A percentile compares a stretch with the other conserved stretches of the same genome.
These are phyloP conservation scores for Teratosphaeria zuluensis DNA, from an alignment of 2,329 filamentous ascomycete species.

Conservation along the genomic window DNA sequence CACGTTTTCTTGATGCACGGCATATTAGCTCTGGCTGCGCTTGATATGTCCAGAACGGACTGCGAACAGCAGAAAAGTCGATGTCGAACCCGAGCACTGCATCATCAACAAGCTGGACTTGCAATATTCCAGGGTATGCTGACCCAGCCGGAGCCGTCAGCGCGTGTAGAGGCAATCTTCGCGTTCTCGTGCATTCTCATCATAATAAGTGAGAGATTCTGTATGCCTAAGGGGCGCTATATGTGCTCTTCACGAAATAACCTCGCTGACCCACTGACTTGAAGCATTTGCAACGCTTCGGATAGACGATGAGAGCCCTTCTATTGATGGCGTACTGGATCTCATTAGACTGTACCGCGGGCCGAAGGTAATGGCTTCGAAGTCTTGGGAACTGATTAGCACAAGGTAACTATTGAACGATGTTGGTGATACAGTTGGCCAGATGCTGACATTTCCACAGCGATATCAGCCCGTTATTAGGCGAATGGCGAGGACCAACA, in stretches of 20 bases:
- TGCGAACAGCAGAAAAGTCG: not conserved
- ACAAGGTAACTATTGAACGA: constrained; percentile 4
- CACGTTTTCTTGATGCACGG: constrained; percentile 18
- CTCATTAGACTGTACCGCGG: constrained; percentile 18
- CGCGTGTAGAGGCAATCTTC: constrained; percentile 12
- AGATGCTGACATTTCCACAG: not conserved
- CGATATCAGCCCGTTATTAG: not conserved
- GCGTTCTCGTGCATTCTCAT: constrained; percentile 17
- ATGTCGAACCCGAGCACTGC: constrained; percentile 14
- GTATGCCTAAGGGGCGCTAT: not conserved
- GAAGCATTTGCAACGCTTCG: constrained; percentile 15
- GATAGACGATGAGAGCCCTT: constrained; percentile 9
- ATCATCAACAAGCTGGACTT: constrained; percentile 19
- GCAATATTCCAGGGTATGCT: constrained; percentile 17
- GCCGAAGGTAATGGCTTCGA: constrained; percentile 9
- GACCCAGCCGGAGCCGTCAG: constrained; percentile 1
- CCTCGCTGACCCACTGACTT: not conserved
- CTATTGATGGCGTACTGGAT: constrained; percentile 17
- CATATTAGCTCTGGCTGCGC: constrained; percentile 18
- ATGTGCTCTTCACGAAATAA: not conserved
- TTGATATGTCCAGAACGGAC: constrained; percentile 14
- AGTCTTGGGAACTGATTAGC: constrained; percentile 1
- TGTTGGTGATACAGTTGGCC: not conserved
- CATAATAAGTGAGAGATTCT: constrained; percentile 6
- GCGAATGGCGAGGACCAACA: not conserved